A percentile compares a stretch with the other conserved stretches of the same genome.
phyloP scores from a whole-genome alignment of 2,329 filamentous ascomycete species.

The Lasiodiplodia sp. region DNA sequence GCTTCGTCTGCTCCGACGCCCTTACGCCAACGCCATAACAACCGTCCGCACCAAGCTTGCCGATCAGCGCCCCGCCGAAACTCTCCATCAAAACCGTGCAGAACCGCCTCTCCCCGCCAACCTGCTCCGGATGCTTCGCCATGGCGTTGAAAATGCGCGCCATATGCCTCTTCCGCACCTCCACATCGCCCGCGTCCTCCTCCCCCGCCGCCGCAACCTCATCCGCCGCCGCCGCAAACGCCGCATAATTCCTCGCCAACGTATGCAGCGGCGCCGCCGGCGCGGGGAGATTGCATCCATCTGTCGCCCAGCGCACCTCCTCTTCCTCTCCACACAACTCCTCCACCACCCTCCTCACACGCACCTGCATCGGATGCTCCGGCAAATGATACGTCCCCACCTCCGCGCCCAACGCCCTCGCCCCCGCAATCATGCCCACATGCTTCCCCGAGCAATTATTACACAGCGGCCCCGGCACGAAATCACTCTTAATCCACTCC shows the following conservation, averaged over 20 bases:
- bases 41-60: constrained; percentile 59
- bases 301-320: constrained; percentile 51
- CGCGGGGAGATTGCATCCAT: constrained; percentile 58
- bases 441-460: constrained; percentile 61
- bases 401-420: constrained; percentile 45
- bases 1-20: constrained; percentile 46
- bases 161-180: constrained; percentile 36
- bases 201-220: constrained; percentile 28
- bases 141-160: constrained; percentile 54
- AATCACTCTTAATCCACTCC: constrained; percentile 50
- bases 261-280: constrained; percentile 51
- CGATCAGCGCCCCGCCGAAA: constrained; percentile 50
- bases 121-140: constrained; percentile 51
- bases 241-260: constrained; percentile 48
- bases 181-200: background rate
- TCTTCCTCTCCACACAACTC: constrained; percentile 35
- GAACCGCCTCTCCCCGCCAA: constrained; percentile 56
- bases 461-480: constrained; percentile 47
- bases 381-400: constrained; percentile 43
- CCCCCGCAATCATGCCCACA: constrained; percentile 56
- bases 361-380: constrained; percentile 39
- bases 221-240: constrained; percentile 46
- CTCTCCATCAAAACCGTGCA: constrained; percentile 55
- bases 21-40: constrained; percentile 57
- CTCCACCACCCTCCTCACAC: constrained; percentile 42